Base-by-base conservation (phyloP, 139 green algal genomes). In the Tetraselmis chui region DNA sequence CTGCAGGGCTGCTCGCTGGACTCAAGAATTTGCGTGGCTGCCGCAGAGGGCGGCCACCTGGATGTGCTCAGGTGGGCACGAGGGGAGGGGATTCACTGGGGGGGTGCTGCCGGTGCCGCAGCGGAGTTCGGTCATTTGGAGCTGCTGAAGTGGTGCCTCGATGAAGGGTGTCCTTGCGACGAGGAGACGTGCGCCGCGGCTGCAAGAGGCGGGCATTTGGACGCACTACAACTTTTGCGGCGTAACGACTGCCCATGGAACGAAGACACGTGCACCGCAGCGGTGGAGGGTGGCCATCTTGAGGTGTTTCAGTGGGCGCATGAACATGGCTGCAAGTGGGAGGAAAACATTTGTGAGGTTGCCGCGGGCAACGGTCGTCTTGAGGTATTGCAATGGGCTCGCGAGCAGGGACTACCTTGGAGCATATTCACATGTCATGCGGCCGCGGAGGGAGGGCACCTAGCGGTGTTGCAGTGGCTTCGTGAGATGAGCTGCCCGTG, bases 261-360 rank as follows among this genome's bases (percentile, higher is more conserved):
- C 77, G 77, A 80, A 29, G 77, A 80, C 2, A 80, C 77, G 28
- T 80, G 77, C 77, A 18, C 27, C n/a, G 28, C 28, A 27, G 77
- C 77, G 2, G 77, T 5, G 24, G 28, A 18, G 2, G n/a, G 77
- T 2, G 77, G 77, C 27, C n/a, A 80, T 29, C 28, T 80, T 2
- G 77, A 32, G 27, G 77, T 80, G 28, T 18, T 80, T 2, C 31
- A 80, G 77, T 80, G 77, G 77, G 27, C 28, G 28, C 28, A 27
- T 29, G 28, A 80, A 29, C 45, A 18, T 25, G 27, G 77, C 27
- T 80, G 77, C 28, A 27, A 27, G 2, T 31, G 23, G 77, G 77
- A 80, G 28, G 77, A 80, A 28, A 22, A 32, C 29, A 80, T 29
- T 31, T 80, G 77, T 29, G n/a, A 2, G 45, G 45, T 18, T 5